Percentiles rank a stretch among this genome's conserved stretches.
Conservation (phyloP, 768 basidiomycete genomes). For the Lactarius tabidus region DNA sequence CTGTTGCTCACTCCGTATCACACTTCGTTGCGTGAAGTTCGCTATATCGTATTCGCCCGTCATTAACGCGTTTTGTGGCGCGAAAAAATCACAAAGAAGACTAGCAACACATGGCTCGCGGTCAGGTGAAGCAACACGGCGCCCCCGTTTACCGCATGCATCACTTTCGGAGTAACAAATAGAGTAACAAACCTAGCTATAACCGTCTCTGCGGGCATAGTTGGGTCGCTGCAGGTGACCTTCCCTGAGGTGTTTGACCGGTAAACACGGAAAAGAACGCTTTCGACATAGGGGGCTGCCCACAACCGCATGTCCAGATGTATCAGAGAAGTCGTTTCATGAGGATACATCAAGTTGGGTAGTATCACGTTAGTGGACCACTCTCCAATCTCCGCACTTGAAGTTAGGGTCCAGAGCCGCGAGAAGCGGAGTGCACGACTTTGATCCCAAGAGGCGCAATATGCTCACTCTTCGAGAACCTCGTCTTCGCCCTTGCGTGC, state of each 20-base stretch:
- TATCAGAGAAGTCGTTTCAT: background rate
- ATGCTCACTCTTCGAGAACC: slow-evolving; percentile 49
- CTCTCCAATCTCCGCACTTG: slow-evolving; percentile 1
- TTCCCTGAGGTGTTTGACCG: slow-evolving; percentile 7
- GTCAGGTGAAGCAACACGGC: background rate
- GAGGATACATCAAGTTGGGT: background rate
- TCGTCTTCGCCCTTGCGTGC: slow-evolving; percentile 69
- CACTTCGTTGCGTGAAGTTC: background rate
- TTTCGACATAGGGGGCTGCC: background rate
- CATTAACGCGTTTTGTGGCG: background rate
- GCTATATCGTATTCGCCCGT: background rate
- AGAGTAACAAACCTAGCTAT: background rate
- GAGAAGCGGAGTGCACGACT: background rate
- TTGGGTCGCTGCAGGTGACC: background rate
- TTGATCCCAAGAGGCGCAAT: background rate
- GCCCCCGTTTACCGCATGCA: background rate
- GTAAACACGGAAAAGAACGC: background rate
- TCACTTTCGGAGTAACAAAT: background rate
- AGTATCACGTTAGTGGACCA: background rate
- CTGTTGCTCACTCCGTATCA: background rate
- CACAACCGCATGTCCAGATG: background rate
- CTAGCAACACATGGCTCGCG: background rate
- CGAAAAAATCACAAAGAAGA: background rate
- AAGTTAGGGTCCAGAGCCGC: background rate
- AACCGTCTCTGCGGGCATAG: background rate